phyloP scores from a whole-genome alignment of 768 basidiomycete species.

The Gloeostereum incarnatum region DNA sequence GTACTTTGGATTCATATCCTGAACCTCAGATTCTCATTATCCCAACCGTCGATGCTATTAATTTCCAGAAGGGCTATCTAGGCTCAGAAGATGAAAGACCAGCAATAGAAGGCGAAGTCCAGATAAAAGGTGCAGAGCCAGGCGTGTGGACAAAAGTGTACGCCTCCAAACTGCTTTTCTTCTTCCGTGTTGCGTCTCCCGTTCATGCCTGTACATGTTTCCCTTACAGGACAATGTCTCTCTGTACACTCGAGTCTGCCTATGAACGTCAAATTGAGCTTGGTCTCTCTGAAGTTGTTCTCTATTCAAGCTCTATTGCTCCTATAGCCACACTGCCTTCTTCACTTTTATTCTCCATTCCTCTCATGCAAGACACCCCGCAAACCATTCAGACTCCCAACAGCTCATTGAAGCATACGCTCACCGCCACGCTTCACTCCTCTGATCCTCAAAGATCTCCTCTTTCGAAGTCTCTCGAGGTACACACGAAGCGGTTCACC shows the following conservation, averaged over 20 bases:
- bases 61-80: conserved; percentile 81
- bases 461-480: conserved; percentile 47
- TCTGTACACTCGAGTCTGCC: conserved; percentile 60
- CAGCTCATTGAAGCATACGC: conserved; percentile 62
- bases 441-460: conserved; percentile 23
- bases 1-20: conserved; percentile 9
- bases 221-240: conserved; percentile 44
- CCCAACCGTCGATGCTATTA: conserved; percentile 57
- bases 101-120: conserved; percentile 81
- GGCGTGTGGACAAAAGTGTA: conserved; percentile 62
- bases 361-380: conserved; percentile 70
- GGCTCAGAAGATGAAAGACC: conserved; percentile 79
- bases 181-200: conserved; percentile 8
- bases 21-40: conserved; percentile 66
- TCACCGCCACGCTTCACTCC: conserved; percentile 61
- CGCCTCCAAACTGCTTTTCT: conserved; percentile 22
- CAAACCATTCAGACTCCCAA: conserved; percentile 72
- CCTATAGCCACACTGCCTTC: conserved; percentile 38
- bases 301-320: conserved; percentile 35
- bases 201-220: conserved; percentile 7
- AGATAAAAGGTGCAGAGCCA: conserved; percentile 58
- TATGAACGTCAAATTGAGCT: conserved; percentile 61
- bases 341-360: conserved; percentile 74
- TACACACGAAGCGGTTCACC: conserved; percentile 70
- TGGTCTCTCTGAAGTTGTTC: conserved; percentile 40